Evolutionary conservation across 2,329 filamentous ascomycete genomes (phyloP), one percentile per base, ranked within the genome.

Genomic region (Dryadomyces quercus-mongolicae): DNA sequence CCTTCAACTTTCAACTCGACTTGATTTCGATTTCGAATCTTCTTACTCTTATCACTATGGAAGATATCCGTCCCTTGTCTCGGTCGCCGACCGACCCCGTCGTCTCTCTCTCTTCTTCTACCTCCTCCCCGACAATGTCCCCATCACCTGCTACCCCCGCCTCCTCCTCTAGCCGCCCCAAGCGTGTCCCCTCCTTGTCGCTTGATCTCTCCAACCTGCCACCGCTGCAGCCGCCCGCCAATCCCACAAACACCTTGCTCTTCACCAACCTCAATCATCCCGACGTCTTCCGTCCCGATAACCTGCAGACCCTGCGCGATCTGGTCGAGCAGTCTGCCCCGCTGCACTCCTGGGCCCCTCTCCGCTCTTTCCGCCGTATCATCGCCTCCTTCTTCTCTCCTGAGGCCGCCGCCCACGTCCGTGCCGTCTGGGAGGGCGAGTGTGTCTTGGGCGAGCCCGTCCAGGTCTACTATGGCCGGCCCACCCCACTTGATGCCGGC

Each of bases 361-460:
- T 93, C 58, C 88, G 88, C 67, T 90, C 85, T 7, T 89, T 93
- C 75, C 81, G 84, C 59, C 84, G 88, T 66, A 89, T 93, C 63
- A 76, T 92, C 61, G 81, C 87, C 57, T 88, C 86, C 61, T 92
- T 93, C 74, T 84, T 78, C 68, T 80, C 82, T 57, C 74, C 78
- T 62, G 78, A 83, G 53, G 79, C 84, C 53, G 86, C 88, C 55
- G 81, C 88, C 62, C 73, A 75, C 54, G 85, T 92, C 54, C 83
- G 86, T 59, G 74, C 81, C 60, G 74, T 84, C 54, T 86, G 89
- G 69, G 86, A 93, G 63, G 83, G 84, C 62, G 84, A 90, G 69
- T 72, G 73, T 22, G 75, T 92, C 60, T 78, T 91, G 70, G 87
- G 86, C 62, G 75, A 84, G 66, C 74, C 76, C 54, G 78, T 85